phyloP scores from a whole-genome alignment of 2,329 filamentous ascomycete species.

The Calonectria pseudoturangicola region DNA sequence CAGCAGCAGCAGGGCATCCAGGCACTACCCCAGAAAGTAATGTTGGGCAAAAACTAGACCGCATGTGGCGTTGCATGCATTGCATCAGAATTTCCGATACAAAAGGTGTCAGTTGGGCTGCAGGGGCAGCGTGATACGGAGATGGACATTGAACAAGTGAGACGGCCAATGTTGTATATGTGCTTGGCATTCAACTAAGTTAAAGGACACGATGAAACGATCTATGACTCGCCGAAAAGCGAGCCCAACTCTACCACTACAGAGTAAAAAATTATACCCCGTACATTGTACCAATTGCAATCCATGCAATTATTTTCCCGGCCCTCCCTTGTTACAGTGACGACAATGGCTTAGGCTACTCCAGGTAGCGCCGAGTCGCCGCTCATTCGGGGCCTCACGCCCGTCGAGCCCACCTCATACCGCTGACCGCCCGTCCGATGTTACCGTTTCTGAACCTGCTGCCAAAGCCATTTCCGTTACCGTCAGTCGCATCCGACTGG shows the following conservation, averaged over 20 bases:
- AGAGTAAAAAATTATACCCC: constrained; percentile 32
- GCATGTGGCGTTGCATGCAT: not conserved
- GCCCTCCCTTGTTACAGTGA: constrained; percentile 7
- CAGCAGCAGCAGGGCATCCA: constrained; percentile 62
- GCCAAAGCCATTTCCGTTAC: constrained; percentile 27
- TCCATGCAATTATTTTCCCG: constrained; percentile 7
- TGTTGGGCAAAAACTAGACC: constrained; percentile 56
- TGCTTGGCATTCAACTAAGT: constrained; percentile 16
- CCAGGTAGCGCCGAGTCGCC: constrained; percentile 5
- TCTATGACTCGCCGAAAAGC: not conserved
- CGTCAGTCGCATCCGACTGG: not conserved
- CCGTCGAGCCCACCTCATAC: constrained; percentile 41
- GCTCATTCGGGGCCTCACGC: constrained; percentile 1
- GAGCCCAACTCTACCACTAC: constrained; percentile 15
- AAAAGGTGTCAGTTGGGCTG: not conserved
- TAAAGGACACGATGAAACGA: constrained; percentile 22
- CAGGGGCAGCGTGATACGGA: constrained; percentile 7
- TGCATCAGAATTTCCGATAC: not conserved
- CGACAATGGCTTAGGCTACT: constrained; percentile 18
- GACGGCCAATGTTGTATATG: not conserved
- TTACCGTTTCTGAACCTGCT: constrained; percentile 26
- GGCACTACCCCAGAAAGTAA: constrained; percentile 62
- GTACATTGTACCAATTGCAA: constrained; percentile 24
- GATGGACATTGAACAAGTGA: constrained; percentile 7
- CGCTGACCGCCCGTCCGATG: constrained; percentile 13